Percentiles rank a stretch among this genome's conserved stretches.
phyloP scores from a whole-genome alignment of 768 basidiomycete species.

The Sistotremastrum niveocremeum region DNA sequence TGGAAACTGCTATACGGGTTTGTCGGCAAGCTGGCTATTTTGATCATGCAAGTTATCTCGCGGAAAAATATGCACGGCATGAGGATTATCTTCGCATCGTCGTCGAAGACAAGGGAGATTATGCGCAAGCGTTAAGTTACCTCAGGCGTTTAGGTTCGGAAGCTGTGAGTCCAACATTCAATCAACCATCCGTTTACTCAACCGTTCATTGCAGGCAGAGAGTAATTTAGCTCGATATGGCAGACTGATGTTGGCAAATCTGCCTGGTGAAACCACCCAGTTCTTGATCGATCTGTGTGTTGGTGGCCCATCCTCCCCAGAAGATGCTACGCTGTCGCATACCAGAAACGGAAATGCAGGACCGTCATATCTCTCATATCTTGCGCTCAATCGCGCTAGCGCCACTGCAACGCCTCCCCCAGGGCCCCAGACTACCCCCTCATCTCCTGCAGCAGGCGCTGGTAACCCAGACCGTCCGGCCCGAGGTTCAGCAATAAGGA shows the following conservation, averaged over 20 bases:
- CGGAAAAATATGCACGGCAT: constrained; percentile 80
- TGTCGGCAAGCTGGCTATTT: constrained; percentile 95
- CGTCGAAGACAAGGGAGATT: constrained; percentile 83
- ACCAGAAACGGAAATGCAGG: constrained; percentile 16
- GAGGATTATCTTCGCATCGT: constrained; percentile 90
- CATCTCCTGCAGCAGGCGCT: constrained; percentile 1
- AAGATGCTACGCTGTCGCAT: constrained; percentile 17
- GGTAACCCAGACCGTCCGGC: constrained; percentile 2
- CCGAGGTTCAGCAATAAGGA: constrained; percentile 7
- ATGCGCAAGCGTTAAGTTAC: constrained; percentile 69
- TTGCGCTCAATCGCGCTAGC: constrained; percentile 53
- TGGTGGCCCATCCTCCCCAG: constrained; percentile 34
- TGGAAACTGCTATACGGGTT: constrained; percentile 93
- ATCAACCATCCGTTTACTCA: background rate
- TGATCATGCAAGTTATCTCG: constrained; percentile 87
- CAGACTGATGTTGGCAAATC: constrained; percentile 63
- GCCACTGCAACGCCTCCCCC: constrained; percentile 28
- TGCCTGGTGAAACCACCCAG: constrained; percentile 82
- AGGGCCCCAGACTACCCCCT: constrained; percentile 13
- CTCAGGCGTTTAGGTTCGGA: constrained; percentile 65
- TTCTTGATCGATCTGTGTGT: constrained; percentile 89
- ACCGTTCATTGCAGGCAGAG: constrained; percentile 48
- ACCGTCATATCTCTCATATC: constrained; percentile 68
- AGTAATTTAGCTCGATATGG: constrained; percentile 81
- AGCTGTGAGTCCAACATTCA: constrained; percentile 37